Evolutionary conservation across 176 grass and related monocot genomes (phyloP), one percentile per base, ranked within the genome.

Genomic region (Miscanthus lutarioriparius): DNA sequence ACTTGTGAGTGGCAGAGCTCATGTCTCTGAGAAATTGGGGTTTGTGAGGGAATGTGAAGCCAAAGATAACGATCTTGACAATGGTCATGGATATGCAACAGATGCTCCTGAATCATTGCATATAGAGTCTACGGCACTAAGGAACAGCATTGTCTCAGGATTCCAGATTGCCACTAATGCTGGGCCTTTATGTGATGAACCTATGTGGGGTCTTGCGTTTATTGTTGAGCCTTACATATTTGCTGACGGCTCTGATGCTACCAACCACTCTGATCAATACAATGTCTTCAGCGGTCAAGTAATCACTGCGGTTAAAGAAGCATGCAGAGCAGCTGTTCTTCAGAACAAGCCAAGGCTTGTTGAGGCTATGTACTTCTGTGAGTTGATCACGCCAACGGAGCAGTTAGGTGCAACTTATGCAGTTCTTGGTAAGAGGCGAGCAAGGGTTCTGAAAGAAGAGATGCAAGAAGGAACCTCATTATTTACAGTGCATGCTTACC

Each of bases 321-420:
- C 95, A 72, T 98, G 95, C 70, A 79, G 83, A 85, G 68, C 83
- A 68, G 92, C 91, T 38, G 80, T 98, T 45, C 87, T 93, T 80
- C 95, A 95, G 88, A 95, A 91, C 79, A 95, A 93, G 30, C 95
- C 95, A 54, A 91, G 95, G 84, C 84, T 98, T 70, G 95, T 98
- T 15, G 91, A 98, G 81, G 85, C 85, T 20, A 87, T 93, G 89
- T 98, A 98, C 67, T 95, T 93, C 40, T 93, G 95, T 62, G 95
- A 98, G 44, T 70, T 98, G 79, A 95, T 83, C 48, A 90, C 92
- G 20, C 92, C 89, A 43, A 78, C 85, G 5, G 92, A 95, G 39
- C 92, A 95, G 47, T 71, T 90, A 30, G 89, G 89, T 32, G 38
- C 84, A 23, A 93, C 92, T 53, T 95, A 98, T 86, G 91, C 85